These are phyloP conservation scores for Hypoxylon sp. DNA, from an alignment of 2,329 filamentous ascomycete species.

Conservation along the genomic window DNA sequence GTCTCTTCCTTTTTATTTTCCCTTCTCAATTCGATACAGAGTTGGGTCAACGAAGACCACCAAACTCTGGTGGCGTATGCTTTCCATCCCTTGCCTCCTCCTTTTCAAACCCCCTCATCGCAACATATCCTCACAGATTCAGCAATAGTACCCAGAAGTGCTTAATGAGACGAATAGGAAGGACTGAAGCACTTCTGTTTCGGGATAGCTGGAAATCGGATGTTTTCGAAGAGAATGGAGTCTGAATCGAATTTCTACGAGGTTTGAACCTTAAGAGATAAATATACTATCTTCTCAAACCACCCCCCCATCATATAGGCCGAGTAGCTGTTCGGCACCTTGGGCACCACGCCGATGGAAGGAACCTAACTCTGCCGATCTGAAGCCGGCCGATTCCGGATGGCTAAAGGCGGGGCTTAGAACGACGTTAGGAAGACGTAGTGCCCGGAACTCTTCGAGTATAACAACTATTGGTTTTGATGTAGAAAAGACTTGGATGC, in stretches of 20 bases:
- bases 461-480: background rate
- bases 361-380: slow-evolving; percentile 12
- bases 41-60: no score
- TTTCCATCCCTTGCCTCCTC: no score
- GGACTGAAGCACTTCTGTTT: background rate
- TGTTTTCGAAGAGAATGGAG: background rate
- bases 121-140: no score
- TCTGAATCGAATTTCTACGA: background rate
- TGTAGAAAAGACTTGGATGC: background rate
- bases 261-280: background rate
- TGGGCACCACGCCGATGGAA: slow-evolving; percentile 25
- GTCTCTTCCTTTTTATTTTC: no score
- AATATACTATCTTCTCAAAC: background rate
- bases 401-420: slow-evolving; percentile 28
- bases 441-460: background rate
- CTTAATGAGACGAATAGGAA: no score
- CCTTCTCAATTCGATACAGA: no score
- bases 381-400: slow-evolving; percentile 33
- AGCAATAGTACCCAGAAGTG: no score
- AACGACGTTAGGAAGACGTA: background rate
- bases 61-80: no score
- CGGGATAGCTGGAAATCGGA: background rate
- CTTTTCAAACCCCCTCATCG: no score
- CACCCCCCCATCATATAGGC: background rate
- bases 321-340: slow-evolving; percentile 5